Conservation (phyloP, 1,139 yeast genomes). For the Saccharomyces hybrid region DNA sequence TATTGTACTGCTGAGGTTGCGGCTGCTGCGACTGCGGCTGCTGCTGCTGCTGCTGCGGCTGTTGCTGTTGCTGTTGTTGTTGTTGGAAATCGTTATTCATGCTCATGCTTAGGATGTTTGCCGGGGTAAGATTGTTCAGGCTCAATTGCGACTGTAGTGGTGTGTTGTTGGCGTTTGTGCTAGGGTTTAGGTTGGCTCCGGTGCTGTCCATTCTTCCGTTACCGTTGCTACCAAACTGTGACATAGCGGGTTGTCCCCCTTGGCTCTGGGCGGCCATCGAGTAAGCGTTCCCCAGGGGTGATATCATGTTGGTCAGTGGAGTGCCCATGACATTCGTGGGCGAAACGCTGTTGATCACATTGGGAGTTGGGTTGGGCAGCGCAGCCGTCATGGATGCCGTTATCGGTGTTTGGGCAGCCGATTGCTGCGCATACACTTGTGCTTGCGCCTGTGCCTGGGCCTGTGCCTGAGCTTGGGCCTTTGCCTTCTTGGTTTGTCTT, state of each 20-base stretch:
- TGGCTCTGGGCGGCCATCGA: constrained; percentile 4
- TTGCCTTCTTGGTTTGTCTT: constrained; percentile 24
- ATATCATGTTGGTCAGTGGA: constrained; percentile 18
- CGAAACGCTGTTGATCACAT: constrained; percentile 14
- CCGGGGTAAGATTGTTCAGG: constrained; percentile 26
- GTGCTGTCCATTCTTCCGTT: not conserved
- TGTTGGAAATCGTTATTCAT: constrained; percentile 12
- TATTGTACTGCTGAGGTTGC: constrained; percentile 12
- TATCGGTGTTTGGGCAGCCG: constrained; percentile 2
- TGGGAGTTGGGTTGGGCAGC: constrained; percentile 12
- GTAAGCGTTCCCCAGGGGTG: constrained; percentile 12
- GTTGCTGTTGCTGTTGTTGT: constrained; percentile 4
- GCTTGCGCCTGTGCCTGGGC: constrained; percentile 5
- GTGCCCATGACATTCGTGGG: constrained; percentile 22
- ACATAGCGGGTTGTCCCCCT: not conserved
- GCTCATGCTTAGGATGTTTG: constrained; percentile 28
- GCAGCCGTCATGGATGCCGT: constrained; percentile 1
- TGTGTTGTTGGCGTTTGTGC: constrained; percentile 4
- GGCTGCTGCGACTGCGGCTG: not conserved
- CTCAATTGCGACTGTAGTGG: constrained; percentile 10
- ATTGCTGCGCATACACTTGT: constrained; percentile 2
- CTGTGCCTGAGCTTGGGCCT: constrained; percentile 5
- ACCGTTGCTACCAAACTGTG: constrained; percentile 6
- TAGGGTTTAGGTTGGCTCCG: constrained; percentile 1
- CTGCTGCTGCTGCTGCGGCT: constrained; percentile 4